These are phyloP conservation scores for Tulasnella sp. DNA, from an alignment of 768 basidiomycete species.

Conservation along the genomic window DNA sequence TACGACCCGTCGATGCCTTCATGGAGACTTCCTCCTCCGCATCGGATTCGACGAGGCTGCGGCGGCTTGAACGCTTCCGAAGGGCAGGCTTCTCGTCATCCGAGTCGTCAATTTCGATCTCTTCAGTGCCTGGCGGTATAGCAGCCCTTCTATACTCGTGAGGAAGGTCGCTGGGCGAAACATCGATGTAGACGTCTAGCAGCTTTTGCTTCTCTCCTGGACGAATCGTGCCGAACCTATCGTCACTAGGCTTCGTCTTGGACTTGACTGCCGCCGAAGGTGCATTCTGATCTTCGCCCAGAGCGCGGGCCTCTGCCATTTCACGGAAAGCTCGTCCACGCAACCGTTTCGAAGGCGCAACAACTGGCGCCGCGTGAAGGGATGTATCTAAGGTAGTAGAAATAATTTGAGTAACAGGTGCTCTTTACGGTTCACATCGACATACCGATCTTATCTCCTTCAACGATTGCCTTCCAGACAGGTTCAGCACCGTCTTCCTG, in stretches of 20 bases:
- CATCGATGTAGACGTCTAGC: constrained; percentile 25
- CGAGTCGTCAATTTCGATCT: not conserved
- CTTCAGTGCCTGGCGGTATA: not conserved
- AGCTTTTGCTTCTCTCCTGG: constrained; percentile 21
- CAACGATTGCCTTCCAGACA: constrained; percentile 58
- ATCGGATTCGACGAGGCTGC: constrained; percentile 44
- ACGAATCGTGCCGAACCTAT: too few species aligned
- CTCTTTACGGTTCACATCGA: not conserved
- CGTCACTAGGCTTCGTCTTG: not conserved
- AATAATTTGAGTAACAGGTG: not conserved
- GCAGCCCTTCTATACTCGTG: not conserved
- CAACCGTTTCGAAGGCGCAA: constrained; percentile 50
- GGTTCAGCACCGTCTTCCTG: constrained; percentile 53
- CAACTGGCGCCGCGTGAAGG: constrained; percentile 22
- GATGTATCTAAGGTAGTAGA: constrained; percentile 4
- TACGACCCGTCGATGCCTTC: constrained; percentile 11
- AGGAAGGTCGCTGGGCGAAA: constrained; percentile 3
- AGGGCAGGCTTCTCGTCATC: not conserved
- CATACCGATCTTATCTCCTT: constrained; percentile 54
- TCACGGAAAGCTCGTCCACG: constrained; percentile 69
- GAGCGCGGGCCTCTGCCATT: constrained; percentile 34
- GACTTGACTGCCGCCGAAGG: not conserved
- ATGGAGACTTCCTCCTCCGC: constrained; percentile 6
- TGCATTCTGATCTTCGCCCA: constrained; percentile 25
- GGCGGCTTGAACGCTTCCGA: constrained; percentile 23